A percentile compares a stretch with the other conserved stretches of the same genome.
Evolutionary conservation across 176 grass and related monocot species (phyloP).

Genomic region (Eragrostis curvula): DNA sequence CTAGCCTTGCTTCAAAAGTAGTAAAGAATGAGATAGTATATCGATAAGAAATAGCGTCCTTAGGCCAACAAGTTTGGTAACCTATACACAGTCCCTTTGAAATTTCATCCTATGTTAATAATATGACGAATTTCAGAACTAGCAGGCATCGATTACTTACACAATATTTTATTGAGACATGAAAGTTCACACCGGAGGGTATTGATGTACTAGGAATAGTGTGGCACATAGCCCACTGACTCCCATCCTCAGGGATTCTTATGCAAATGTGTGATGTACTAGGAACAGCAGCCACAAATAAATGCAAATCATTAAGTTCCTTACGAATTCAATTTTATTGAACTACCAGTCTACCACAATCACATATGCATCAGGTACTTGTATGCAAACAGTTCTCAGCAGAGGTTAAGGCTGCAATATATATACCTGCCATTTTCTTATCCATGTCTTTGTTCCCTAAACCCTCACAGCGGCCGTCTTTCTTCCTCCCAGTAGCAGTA

Average conservation of each 20-base stretch:
- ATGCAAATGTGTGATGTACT: neutral
- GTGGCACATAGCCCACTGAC: conserved; percentile 6
- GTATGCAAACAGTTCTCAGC: conserved; percentile 26
- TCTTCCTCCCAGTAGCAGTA: conserved; percentile 81
- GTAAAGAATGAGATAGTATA: neutral
- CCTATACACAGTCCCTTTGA: neutral
- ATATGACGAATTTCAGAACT: neutral
- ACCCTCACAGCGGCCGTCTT: conserved; percentile 88
- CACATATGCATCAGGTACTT: conserved; percentile 21
- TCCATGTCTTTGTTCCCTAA: conserved; percentile 99
- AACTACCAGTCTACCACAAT: conserved; percentile 24
- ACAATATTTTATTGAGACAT: neutral
- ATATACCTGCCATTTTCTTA: conserved; percentile 94
- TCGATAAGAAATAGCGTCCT: neutral
- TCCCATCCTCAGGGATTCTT: neutral
- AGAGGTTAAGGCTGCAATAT: conserved; percentile 35
- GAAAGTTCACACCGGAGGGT: neutral
- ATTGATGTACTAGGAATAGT: neutral
- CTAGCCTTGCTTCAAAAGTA: conserved; percentile 1
- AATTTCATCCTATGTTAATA: neutral
- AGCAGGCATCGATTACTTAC: conserved; percentile 9
- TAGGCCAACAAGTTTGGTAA: neutral
- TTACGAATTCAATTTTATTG: conserved; percentile 7
- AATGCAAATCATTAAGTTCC: conserved; percentile 14
- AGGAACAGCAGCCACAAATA: neutral